These are phyloP conservation scores for Rhizoclosmatium sp. DNA, from an alignment of 192 early-diverging fungal genomes.

Conservation along the genomic window DNA sequence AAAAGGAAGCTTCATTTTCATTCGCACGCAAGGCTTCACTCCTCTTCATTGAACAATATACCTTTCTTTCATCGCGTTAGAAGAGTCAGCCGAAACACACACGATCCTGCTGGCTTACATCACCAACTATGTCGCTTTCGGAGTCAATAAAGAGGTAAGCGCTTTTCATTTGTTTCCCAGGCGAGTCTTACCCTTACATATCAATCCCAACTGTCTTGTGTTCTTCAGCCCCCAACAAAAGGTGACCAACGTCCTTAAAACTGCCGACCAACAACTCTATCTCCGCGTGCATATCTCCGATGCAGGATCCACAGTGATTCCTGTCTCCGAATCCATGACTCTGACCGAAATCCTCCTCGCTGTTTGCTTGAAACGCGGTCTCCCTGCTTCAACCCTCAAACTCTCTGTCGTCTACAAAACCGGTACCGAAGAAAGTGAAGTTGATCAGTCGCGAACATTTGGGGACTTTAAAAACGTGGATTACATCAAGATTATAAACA, in stretches of 20 bases:
- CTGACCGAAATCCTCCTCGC: slow-evolving; percentile 55
- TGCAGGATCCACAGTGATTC: slow-evolving; percentile 55
- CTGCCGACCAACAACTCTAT: background rate
- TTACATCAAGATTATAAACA: slow-evolving; percentile 8
- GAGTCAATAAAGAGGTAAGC: no score
- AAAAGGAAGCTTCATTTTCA: background rate
- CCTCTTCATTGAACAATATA: no score
- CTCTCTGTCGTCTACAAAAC: background rate
- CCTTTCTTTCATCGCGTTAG: no score
- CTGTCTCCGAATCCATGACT: slow-evolving; percentile 48
- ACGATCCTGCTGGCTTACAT: no score
- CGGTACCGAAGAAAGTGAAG: background rate
- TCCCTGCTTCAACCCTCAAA: background rate
- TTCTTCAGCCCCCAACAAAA: no score
- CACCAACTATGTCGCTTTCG: no score
- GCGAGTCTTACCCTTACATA: no score
- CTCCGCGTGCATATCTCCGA: slow-evolving; percentile 54
- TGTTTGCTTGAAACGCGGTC: slow-evolving; percentile 48
- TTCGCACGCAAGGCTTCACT: no score
- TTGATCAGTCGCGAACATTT: background rate
- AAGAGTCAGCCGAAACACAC: no score
- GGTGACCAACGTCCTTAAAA: no score
- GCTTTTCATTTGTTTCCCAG: no score
- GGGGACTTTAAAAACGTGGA: slow-evolving; percentile 7
- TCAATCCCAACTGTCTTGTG: no score